Conservation (phyloP, 148 eudicot genomes). For the Gaultheria prostrata region DNA sequence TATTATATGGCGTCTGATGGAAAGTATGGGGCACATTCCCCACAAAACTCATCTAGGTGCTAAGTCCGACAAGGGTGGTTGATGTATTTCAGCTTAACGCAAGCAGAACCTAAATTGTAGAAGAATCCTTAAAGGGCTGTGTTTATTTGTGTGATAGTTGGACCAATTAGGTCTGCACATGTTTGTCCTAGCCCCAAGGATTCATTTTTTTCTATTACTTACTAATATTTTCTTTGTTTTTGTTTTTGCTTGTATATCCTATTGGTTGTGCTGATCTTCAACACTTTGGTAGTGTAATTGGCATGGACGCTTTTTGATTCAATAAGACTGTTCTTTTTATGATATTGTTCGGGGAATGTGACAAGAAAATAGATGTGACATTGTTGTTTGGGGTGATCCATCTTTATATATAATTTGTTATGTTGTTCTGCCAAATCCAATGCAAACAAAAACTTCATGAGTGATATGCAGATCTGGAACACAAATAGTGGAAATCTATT, state of each 20-base stretch:
- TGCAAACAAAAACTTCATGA: background rate
- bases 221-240: background rate
- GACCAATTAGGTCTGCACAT: background rate
- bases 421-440: background rate
- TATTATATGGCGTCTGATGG: background rate
- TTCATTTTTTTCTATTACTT: background rate
- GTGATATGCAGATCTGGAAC: slow-evolving; percentile 30
- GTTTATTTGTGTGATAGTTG: background rate
- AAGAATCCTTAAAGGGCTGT: background rate
- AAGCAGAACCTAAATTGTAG: background rate
- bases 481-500: slow-evolving; percentile 30
- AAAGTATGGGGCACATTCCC: background rate
- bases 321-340: background rate
- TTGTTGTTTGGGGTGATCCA: background rate
- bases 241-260: background rate
- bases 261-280: background rate
- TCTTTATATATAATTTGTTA: background rate
- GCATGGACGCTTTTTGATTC: background rate
- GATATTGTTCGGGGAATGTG: background rate
- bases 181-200: background rate
- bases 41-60: background rate
- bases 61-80: background rate
- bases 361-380: background rate
- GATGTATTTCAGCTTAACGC: background rate
- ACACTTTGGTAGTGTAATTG: background rate